Evolutionary conservation across 495 filamentous ascomycete genomes (phyloP), one percentile per base, ranked within the genome.

Genomic region (Xylaria telfairii): DNA sequence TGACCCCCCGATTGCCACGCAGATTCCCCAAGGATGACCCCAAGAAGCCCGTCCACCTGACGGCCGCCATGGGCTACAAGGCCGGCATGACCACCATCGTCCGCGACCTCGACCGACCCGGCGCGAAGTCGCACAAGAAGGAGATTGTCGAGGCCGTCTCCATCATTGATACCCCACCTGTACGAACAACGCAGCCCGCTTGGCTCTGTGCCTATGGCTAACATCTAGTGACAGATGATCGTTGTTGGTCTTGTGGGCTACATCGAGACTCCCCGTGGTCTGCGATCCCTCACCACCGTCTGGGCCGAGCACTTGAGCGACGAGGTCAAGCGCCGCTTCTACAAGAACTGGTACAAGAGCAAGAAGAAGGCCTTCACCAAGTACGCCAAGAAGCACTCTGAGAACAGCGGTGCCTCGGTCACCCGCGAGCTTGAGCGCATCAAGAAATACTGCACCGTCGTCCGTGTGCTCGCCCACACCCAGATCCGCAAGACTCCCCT

Each of bases 311-410:
- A 99, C 85, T 84, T 99, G 82, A 92, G 91, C 85, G 96, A 99
- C 84, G 96, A 98, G 88, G 83, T 99, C 85, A 97, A 96, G 89
- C 92, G 96, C 75, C 94, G 96, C 82, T 99, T 99, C 93, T 99
- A 99, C 92, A 99, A 99, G 94, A 99, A 99, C 90, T 99, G 96
- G 96, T 99, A 99, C 92, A 97, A 96, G 89, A 92, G 89, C 89
- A 99, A 99, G 95, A 98, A 97, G 93, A 99, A 99, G 94, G 96
- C 96, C 69, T 99, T 98, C 89, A 99, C 96, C 88, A 97, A 96
- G 89, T 99, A 99, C 86, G 92, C 96, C 89, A 98, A 98, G 93
- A 95, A 97, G 90, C 93, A 98, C 91, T 92, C 96, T 75, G 94
- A 97, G 84, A 91, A 85, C 87, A 90, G 80, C 85, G 95, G 93